These are phyloP conservation scores for Alternaria sp. DNA, from an alignment of 2,329 filamentous ascomycete genomes.

Conservation along the genomic window DNA sequence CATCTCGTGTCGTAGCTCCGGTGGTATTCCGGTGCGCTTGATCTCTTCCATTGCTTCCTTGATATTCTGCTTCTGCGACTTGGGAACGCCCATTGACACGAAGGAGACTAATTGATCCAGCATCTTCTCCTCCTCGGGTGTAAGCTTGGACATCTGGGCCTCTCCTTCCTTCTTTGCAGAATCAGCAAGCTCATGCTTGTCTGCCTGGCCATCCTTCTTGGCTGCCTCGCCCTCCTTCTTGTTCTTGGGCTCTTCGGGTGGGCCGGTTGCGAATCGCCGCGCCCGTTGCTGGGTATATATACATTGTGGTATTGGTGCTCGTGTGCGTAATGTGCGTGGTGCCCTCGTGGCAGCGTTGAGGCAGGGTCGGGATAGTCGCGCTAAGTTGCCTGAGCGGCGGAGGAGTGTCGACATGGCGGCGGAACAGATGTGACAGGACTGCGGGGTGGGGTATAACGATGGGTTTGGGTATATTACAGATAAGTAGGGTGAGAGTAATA, in stretches of 20 bases:
- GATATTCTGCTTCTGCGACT: slow-evolving; percentile 67
- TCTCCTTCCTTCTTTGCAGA: slow-evolving; percentile 54
- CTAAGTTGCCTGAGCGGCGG: slow-evolving; percentile 72
- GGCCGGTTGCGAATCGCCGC: slow-evolving; percentile 54
- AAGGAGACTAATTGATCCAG: slow-evolving; percentile 66
- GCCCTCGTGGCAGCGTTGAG: slow-evolving; percentile 63
- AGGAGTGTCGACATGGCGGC: slow-evolving; percentile 72
- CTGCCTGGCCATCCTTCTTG: slow-evolving; percentile 44
- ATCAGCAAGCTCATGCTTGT: slow-evolving; percentile 43
- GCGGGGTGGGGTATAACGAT: slow-evolving; percentile 15
- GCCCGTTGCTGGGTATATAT: slow-evolving; percentile 55
- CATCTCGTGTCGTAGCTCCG: slow-evolving; percentile 72
- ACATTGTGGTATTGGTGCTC: slow-evolving; percentile 54
- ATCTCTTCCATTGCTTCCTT: slow-evolving; percentile 69
- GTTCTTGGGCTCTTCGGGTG: slow-evolving; percentile 46
- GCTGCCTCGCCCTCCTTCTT: slow-evolving; percentile 38
- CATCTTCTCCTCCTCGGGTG: slow-evolving; percentile 64
- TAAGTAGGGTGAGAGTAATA: background rate
- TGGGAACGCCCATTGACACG: slow-evolving; percentile 68
- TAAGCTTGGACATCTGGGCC: slow-evolving; percentile 57
- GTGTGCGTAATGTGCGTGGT: slow-evolving; percentile 48
- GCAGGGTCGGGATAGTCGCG: slow-evolving; percentile 67
- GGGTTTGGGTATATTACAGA: slow-evolving; percentile 7
- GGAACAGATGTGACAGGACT: slow-evolving; percentile 34
- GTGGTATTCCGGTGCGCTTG: slow-evolving; percentile 73